Conservation (phyloP, 805 yeast genomes). For the Blastobotrys chiropterorum region DNA sequence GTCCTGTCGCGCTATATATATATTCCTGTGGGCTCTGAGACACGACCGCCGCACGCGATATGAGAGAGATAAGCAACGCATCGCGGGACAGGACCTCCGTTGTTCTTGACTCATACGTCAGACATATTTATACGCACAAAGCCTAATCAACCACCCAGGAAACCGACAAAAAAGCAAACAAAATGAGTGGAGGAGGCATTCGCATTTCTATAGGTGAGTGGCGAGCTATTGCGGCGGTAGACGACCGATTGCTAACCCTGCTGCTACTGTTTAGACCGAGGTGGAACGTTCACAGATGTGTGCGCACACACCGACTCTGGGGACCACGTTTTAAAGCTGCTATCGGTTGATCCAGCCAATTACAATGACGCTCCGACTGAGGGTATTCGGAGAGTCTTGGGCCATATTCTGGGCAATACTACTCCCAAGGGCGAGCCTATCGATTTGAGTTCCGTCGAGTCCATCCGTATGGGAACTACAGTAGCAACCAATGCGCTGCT, state of each 20-base stretch:
- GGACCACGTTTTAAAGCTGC: constrained; percentile 66
- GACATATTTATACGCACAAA: too few species aligned
- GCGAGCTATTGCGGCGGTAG: not conserved
- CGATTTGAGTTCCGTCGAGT: constrained; percentile 48
- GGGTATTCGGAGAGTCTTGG: constrained; percentile 77
- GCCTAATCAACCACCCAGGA: not conserved
- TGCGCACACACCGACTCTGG: constrained; percentile 45
- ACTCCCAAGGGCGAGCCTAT: constrained; percentile 59
- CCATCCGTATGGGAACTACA: constrained; percentile 87
- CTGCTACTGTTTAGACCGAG: constrained; percentile 38
- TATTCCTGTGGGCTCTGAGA: too few species aligned
- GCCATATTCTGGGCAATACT: constrained; percentile 43
- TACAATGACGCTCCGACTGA: constrained; percentile 89
- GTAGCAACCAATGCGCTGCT: constrained; percentile 93
- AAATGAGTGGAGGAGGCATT: constrained; percentile 9
- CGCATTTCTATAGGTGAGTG: constrained; percentile 20
- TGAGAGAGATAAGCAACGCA: too few species aligned
- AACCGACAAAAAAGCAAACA: not conserved
- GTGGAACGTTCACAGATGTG: constrained; percentile 91
- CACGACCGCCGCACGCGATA: too few species aligned
- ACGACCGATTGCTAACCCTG: not conserved
- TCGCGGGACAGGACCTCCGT: too few species aligned
- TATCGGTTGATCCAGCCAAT: constrained; percentile 85
- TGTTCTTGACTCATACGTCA: not conserved
- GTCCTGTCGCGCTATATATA: too few species aligned